phyloP scores from a whole-genome alignment of 2,329 filamentous ascomycete species.

The Plenodomus biglobosus region DNA sequence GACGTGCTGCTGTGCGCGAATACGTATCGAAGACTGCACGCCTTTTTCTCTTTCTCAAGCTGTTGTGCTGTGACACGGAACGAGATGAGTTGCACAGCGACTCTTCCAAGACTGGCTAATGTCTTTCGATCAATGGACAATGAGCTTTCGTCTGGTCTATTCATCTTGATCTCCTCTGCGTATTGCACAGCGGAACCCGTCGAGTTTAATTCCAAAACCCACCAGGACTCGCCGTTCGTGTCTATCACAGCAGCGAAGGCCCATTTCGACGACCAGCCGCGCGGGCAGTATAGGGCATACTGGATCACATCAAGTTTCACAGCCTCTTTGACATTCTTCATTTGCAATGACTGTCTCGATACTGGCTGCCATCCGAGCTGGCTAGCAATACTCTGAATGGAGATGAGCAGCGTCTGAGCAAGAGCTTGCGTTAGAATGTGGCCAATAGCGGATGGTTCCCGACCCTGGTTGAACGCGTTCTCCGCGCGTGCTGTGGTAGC shows the following conservation, averaged over 20 bases:
- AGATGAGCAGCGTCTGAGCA: constrained; percentile 62
- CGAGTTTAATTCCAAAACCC: constrained; percentile 36
- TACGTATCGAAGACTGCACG: constrained; percentile 21
- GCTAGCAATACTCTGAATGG: constrained; percentile 61
- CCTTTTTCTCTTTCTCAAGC: constrained; percentile 26
- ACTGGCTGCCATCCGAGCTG: constrained; percentile 66
- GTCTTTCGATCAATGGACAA: constrained; percentile 28
- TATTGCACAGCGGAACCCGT: constrained; percentile 27
- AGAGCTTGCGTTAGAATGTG: constrained; percentile 62
- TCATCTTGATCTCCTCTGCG: constrained; percentile 33
- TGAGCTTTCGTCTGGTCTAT: constrained; percentile 21
- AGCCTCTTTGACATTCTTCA: constrained; percentile 60
- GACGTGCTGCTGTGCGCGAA: constrained; percentile 13
- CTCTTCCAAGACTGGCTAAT: constrained; percentile 41
- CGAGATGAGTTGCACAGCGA: constrained; percentile 43
- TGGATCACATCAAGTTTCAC: constrained; percentile 63
- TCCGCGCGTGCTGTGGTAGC: constrained; percentile 56
- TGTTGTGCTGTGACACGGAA: constrained; percentile 31
- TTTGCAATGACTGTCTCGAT: constrained; percentile 30
- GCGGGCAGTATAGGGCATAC: constrained; percentile 69
- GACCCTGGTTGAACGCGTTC: constrained; percentile 62
- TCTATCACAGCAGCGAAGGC: constrained; percentile 61
- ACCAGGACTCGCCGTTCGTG: constrained; percentile 42
- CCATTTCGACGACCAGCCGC: constrained; percentile 73
- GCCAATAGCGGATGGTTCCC: constrained; percentile 61